Evolutionary conservation across 306 rosid genomes (phyloP).

Genomic region (Inga laurina): DNA sequence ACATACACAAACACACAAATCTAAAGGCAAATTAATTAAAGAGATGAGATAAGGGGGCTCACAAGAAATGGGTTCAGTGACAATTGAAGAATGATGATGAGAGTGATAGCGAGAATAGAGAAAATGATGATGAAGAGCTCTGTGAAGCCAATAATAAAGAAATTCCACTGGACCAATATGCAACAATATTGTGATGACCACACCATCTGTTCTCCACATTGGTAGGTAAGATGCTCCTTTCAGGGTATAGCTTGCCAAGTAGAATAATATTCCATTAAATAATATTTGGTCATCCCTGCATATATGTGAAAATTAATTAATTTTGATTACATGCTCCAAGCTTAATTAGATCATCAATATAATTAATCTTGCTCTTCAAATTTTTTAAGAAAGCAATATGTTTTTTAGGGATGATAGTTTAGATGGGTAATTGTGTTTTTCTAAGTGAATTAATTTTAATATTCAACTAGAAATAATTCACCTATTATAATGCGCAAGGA

Average conservation of each 20-base stretch:
- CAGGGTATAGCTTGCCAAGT: slow-evolving; percentile 23
- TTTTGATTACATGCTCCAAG: background rate
- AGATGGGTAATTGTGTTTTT: no score
- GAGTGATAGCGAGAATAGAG: slow-evolving; percentile 76
- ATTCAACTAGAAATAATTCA: no score
- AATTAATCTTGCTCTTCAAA: background rate
- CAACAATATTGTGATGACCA: slow-evolving; percentile 35
- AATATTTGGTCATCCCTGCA: slow-evolving; percentile 76
- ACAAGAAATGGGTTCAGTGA: slow-evolving; percentile 51
- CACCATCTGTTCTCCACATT: slow-evolving; percentile 55
- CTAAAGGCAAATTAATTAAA: background rate
- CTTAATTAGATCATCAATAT: background rate
- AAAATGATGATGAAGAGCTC: slow-evolving; percentile 76
- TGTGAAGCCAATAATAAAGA: slow-evolving; percentile 74
- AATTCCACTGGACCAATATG: slow-evolving; percentile 75
- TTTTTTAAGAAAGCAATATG: no score
- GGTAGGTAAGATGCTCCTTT: slow-evolving; percentile 39
- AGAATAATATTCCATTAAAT: slow-evolving; percentile 48
- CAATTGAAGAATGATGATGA: slow-evolving; percentile 53
- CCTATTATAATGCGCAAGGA: no score
- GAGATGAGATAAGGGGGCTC: slow-evolving; percentile 2
- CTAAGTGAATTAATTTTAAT: no score
- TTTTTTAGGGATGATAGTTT: no score
- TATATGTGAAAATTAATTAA: background rate
- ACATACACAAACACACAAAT: no score